These are phyloP conservation scores for Exophiala calicioides DNA, from an alignment of 2,329 filamentous ascomycete species.

Conservation along the genomic window DNA sequence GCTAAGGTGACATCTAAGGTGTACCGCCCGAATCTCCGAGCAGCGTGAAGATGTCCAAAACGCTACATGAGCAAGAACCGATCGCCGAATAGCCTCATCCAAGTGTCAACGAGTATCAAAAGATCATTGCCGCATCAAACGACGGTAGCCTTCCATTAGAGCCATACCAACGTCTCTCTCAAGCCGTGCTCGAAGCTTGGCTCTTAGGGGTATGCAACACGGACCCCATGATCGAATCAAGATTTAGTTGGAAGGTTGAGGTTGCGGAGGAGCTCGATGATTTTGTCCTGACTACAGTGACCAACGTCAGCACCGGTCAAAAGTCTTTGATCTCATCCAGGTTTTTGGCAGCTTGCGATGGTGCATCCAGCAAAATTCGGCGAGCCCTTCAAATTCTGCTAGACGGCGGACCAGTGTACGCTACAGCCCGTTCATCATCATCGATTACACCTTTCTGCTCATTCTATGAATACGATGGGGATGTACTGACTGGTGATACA, in stretches of 20 bases:
- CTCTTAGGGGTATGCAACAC: slow-evolving; percentile 32
- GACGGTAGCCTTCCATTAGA: slow-evolving; percentile 38
- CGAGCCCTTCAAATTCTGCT: slow-evolving; percentile 30
- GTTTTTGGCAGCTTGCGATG: slow-evolving; percentile 37
- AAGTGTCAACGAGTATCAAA: too few species aligned
- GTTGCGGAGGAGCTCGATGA: slow-evolving; percentile 23
- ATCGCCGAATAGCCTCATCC: too few species aligned
- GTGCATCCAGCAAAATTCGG: slow-evolving; percentile 32
- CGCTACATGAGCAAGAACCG: too few species aligned
- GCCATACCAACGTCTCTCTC: slow-evolving; percentile 38
- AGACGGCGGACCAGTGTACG: slow-evolving; percentile 34
- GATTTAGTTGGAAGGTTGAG: slow-evolving; percentile 37
- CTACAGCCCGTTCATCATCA: neutral
- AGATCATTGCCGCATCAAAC: too few species aligned
- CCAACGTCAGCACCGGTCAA: slow-evolving; percentile 27
- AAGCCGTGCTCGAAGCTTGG: slow-evolving; percentile 40
- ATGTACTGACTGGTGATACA: too few species aligned
- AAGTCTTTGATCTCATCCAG: slow-evolving; percentile 26
- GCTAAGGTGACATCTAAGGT: too few species aligned
- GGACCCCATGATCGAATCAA: slow-evolving; percentile 31
- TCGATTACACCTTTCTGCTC: too few species aligned
- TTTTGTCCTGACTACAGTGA: slow-evolving; percentile 24
- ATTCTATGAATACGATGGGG: too few species aligned
- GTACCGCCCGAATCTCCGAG: too few species aligned
- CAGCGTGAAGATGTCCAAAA: too few species aligned